Evolutionary conservation across 805 yeast genomes (phyloP).

Genomic region (Candida alai): DNA sequence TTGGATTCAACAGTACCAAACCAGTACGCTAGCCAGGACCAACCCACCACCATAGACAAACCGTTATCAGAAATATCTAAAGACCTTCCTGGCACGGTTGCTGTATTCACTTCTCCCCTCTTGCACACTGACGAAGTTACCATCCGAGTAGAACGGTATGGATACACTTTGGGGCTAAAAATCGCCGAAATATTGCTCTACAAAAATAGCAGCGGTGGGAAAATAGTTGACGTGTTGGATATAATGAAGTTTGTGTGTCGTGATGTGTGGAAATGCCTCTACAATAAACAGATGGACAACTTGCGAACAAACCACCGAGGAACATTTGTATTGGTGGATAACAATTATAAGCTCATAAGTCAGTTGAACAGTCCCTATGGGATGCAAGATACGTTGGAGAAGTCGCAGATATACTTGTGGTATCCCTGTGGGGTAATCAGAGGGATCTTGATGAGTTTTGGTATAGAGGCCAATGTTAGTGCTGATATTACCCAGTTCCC

Average conservation of each 20-base stretch:
- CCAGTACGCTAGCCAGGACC: slow-evolving; percentile 15
- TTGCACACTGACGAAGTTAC: slow-evolving; percentile 47
- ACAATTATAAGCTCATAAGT: slow-evolving; percentile 50
- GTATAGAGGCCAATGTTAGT: slow-evolving; percentile 58
- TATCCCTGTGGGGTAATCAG: slow-evolving; percentile 74
- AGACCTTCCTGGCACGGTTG: slow-evolving; percentile 42
- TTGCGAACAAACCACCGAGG: slow-evolving; percentile 89
- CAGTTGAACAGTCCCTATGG: slow-evolving; percentile 48
- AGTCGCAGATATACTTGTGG: slow-evolving; percentile 52
- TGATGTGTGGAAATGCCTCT: slow-evolving; percentile 82
- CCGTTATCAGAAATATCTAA: slow-evolving; percentile 26
- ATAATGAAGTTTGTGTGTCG: slow-evolving; percentile 90
- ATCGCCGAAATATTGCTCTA: slow-evolving; percentile 47
- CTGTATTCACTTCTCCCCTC: slow-evolving; percentile 31
- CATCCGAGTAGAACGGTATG: slow-evolving; percentile 63
- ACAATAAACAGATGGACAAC: slow-evolving; percentile 86
- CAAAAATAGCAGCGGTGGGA: slow-evolving; percentile 26
- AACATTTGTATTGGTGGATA: slow-evolving; percentile 75
- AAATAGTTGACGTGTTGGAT: slow-evolving; percentile 61
- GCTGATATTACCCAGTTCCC: slow-evolving; percentile 66
- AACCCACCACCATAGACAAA: slow-evolving; percentile 23
- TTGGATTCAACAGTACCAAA: slow-evolving; percentile 11
- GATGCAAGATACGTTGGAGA: slow-evolving; percentile 39
- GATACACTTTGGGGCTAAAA: slow-evolving; percentile 64
- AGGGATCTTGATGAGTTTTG: slow-evolving; percentile 68